Percentiles rank a stretch among this genome's conserved stretches.
Evolutionary conservation across 2,329 filamentous ascomycete genomes (phyloP).

Genomic region (Cladosporium sp.): DNA sequence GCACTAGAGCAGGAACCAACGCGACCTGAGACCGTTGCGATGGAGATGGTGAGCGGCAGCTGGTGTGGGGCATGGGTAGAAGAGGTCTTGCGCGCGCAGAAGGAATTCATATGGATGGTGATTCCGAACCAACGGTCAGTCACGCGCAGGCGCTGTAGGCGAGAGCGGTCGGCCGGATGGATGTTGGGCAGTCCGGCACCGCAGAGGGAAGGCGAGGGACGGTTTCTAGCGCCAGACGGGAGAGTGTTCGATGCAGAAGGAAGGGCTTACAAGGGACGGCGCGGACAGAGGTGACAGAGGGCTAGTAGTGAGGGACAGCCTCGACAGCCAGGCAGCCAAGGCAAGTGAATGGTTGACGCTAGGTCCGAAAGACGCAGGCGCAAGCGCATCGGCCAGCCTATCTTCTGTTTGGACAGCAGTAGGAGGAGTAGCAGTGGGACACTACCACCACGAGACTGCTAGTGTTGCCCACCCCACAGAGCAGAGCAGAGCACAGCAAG

Average conservation of each 20-base stretch:
- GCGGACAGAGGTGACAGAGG: not conserved
- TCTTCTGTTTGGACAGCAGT: too few relatives aligned
- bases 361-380: not conserved
- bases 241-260: conserved; percentile 8
- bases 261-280: not conserved
- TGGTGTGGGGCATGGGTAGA: conserved; percentile 3
- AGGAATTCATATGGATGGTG: not conserved
- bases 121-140: too few relatives aligned
- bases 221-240: conserved; percentile 4
- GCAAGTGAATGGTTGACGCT: not conserved
- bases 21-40: conserved; percentile 6
- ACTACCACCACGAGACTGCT: too few relatives aligned
- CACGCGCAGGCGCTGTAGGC: not conserved
- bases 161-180: not conserved
- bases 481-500: too few relatives aligned
- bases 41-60: conserved; percentile 11
- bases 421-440: not conserved
- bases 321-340: too few relatives aligned
- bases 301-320: too few relatives aligned
- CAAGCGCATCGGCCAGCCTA: not conserved
- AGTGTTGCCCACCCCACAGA: too few relatives aligned
- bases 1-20: conserved; percentile 10
- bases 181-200: not conserved
- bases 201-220: not conserved
- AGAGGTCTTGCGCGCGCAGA: not conserved